Percentiles rank a stretch among this genome's conserved stretches.
These are phyloP conservation scores for Cyanidium caldarium DNA, from an alignment of 23 red algal species.

Conservation along the genomic window DNA sequence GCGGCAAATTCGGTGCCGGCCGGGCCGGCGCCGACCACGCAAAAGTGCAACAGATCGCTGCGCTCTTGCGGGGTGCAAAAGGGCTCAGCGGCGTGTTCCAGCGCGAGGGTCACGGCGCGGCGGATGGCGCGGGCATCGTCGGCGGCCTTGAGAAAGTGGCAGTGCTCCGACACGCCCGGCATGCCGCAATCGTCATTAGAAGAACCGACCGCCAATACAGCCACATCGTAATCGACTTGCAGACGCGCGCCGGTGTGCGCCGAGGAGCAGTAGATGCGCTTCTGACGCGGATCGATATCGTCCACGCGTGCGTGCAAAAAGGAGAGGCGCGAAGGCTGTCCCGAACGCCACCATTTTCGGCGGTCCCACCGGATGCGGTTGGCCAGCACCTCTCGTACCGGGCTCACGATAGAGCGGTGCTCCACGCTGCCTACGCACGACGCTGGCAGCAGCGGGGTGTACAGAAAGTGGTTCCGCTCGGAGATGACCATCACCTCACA, in stretches of 20 bases:
- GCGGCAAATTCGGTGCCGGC: slow-evolving; percentile 73
- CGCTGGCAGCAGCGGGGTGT: slow-evolving; percentile 72
- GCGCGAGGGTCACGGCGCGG: slow-evolving; percentile 18
- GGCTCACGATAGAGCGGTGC: slow-evolving; percentile 60
- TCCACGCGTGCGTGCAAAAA: background rate
- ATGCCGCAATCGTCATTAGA: slow-evolving; percentile 47
- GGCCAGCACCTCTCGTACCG: slow-evolving; percentile 23
- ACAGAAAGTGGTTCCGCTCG: slow-evolving; percentile 81
- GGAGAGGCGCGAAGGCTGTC: background rate
- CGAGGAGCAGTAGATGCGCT: background rate
- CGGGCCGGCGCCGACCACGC: slow-evolving; percentile 47
- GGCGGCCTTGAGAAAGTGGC: slow-evolving; percentile 61
- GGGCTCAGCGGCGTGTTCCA: slow-evolving; percentile 63
- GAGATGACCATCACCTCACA: slow-evolving; percentile 52
- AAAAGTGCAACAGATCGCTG: slow-evolving; percentile 30
- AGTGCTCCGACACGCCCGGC: slow-evolving; percentile 36
- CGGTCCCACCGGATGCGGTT: too few species aligned
- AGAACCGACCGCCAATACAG: slow-evolving; percentile 66
- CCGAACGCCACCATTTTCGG: background rate
- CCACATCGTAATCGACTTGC: slow-evolving; percentile 37
- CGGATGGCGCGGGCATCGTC: slow-evolving; percentile 53
- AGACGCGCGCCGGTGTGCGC: slow-evolving; percentile 4
- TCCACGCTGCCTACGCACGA: slow-evolving; percentile 73
- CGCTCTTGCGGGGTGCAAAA: slow-evolving; percentile 30
- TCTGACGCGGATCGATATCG: background rate